phyloP scores from a whole-genome alignment of 2,329 filamentous ascomycete species.

The Fusarium sp. region DNA sequence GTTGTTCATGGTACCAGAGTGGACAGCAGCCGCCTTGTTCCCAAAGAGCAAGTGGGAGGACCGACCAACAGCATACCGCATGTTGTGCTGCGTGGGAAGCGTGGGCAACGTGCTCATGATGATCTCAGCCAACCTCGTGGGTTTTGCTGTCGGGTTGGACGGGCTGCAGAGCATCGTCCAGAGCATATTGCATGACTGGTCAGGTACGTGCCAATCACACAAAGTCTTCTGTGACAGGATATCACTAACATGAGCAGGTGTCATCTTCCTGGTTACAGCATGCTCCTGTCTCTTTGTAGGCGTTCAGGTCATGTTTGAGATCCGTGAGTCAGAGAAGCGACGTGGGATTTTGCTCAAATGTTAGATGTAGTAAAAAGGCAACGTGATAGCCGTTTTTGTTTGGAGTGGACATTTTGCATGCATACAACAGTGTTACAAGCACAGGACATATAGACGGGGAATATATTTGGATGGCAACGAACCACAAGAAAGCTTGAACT shows the following conservation, averaged over 20 bases:
- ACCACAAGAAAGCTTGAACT: slow-evolving; percentile 1
- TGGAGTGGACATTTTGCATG: slow-evolving; percentile 20
- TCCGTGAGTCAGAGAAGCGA: slow-evolving; percentile 84
- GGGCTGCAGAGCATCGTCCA: slow-evolving; percentile 80
- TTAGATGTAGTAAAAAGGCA: slow-evolving; percentile 52
- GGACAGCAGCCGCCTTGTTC: slow-evolving; percentile 77
- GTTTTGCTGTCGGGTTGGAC: slow-evolving; percentile 92
- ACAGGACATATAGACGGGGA: slow-evolving; percentile 1
- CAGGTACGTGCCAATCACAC: slow-evolving; percentile 59
- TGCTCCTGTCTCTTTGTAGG: slow-evolving; percentile 84
- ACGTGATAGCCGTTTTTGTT: not conserved
- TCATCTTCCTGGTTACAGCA: slow-evolving; percentile 77
- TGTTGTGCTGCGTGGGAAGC: slow-evolving; percentile 82
- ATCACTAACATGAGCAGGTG: slow-evolving; percentile 59
- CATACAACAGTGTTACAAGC: slow-evolving; percentile 29
- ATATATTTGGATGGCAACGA: slow-evolving; percentile 17
- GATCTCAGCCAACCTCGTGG: slow-evolving; percentile 94
- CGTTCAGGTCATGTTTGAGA: slow-evolving; percentile 95
- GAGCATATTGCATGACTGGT: slow-evolving; percentile 80
- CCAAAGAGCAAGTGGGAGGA: slow-evolving; percentile 77
- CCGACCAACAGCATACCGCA: slow-evolving; percentile 77
- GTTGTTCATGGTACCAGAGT: slow-evolving; percentile 91
- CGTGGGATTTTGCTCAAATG: slow-evolving; percentile 87
- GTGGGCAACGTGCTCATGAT: slow-evolving; percentile 92
- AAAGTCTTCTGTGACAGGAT: not conserved